Base-by-base conservation (phyloP, 495 filamentous ascomycete genomes). In the Podospora fimiseda region DNA sequence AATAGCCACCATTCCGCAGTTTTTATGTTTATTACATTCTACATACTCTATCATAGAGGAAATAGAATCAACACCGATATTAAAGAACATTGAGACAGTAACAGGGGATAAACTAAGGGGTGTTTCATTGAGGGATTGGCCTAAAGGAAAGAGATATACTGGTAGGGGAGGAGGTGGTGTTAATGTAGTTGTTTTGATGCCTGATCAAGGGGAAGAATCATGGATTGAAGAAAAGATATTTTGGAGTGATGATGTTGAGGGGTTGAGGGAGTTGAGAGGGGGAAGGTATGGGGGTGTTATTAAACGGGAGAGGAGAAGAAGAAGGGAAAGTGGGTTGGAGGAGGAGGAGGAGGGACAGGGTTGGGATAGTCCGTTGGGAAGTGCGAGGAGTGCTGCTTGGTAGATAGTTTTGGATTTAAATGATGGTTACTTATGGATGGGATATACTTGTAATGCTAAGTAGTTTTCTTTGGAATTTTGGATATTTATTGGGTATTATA, bases 151-250 rank as follows among this genome's bases (percentile, higher is more conserved):
- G n/a, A 46, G 47, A 1, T 51, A 57, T 33, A 41, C 50, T 14
- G 58, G 51, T 6, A 18, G 43, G 14, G 6, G n/a, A n/a, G n/a
- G n/a, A n/a, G n/a, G n/a, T n/a, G 36, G 43, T 24, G 46, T 55
- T 13, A 44, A 49, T n/a, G 52, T 55, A 7, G 52, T 55, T 5
- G 52, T 55, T 14, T 20, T 55, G 51, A 43, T 43, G 42, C 55
- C 23, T 23, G 43, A 24, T 44, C 52, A 0, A 45, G 49, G 18
- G 48, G 46, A 6, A 37, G 50, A 2, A 21, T 13, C 11, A 20
- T 60, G 58, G 58, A 53, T 43, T 0, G 51, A 51, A 7, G 53
- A 60, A 30, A 43, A 39, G 38, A 48, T 60, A 2, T 54, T 60
- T n/a, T 60, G 58, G 58, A 50, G 50, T 1, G 58, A 57, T 13